Evolutionary conservation across 2,329 filamentous ascomycete genomes (phyloP).

Genomic region (Fusarium gaditjirri): DNA sequence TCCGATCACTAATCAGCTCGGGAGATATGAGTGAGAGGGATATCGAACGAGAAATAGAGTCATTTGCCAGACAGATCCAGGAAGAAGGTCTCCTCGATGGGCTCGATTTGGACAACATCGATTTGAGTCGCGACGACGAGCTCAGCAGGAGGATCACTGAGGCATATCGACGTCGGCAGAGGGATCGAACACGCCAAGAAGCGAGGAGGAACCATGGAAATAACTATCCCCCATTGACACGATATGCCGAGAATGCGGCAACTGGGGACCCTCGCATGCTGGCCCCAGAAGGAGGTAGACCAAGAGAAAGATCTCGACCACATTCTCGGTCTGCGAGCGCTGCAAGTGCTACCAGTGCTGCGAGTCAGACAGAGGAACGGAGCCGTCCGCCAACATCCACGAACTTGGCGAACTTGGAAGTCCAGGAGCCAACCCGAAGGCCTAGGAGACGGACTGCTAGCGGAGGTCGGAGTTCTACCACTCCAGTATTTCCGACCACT

Average conservation of each 20-base stretch:
- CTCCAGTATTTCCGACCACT: slow-evolving; percentile 56
- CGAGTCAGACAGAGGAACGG: slow-evolving; percentile 57
- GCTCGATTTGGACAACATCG: slow-evolving; percentile 88
- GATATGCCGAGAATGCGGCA: slow-evolving; percentile 37
- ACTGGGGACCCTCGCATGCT: slow-evolving; percentile 44
- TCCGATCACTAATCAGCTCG: slow-evolving; percentile 84
- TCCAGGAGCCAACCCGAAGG: slow-evolving; percentile 45
- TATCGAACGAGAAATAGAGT: slow-evolving; percentile 88
- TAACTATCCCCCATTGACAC: slow-evolving; percentile 50
- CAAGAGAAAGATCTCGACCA: slow-evolving; percentile 51
- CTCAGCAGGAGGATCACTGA: slow-evolving; percentile 91
- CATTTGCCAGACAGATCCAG: slow-evolving; percentile 88
- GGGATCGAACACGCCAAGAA: slow-evolving; percentile 65
- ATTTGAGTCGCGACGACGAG: slow-evolving; percentile 85
- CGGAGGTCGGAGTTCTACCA: slow-evolving; percentile 64
- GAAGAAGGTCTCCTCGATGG: slow-evolving; percentile 89
- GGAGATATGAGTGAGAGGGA: slow-evolving; percentile 81
- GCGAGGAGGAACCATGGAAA: slow-evolving; percentile 56
- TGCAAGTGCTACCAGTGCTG: slow-evolving; percentile 54
- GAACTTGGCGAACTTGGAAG: slow-evolving; percentile 45
- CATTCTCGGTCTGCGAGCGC: slow-evolving; percentile 60
- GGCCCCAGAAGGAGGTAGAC: slow-evolving; percentile 42
- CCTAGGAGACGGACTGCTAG: slow-evolving; percentile 64
- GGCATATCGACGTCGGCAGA: slow-evolving; percentile 82
- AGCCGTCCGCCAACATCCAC: slow-evolving; percentile 60